Evolutionary conservation across 2,329 filamentous ascomycete species (phyloP), one percentile per base, ranked within the genome.

Genomic region (Botrytis sinoallii): DNA sequence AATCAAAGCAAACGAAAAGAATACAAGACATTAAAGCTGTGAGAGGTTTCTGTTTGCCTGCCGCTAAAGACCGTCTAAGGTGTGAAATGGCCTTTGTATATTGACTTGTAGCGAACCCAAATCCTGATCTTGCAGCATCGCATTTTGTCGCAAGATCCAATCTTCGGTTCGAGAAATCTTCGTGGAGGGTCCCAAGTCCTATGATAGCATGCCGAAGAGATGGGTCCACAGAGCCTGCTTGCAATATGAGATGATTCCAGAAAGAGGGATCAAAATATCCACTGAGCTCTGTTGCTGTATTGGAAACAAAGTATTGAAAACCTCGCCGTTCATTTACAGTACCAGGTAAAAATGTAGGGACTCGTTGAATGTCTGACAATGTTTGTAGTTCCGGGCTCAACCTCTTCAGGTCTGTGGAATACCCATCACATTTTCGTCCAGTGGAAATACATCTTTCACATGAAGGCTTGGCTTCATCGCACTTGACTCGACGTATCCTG

Each of bases 1-100:
- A 79, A 68, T 81, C 79, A 29, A 81, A 80, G 57, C 77, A 78
- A 16, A 79, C 76, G 65, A 80, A 81, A 12, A 81, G 73, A 29
- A 79, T 74, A 66, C 79, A 81, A 5, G 76, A 78, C 78, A 81
- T 78, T 32, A 80, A 70, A 38, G 78, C 77, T 25, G 75, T 77
- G 22, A 79, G 29, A 25, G 78, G 75, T 16, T 74, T 73, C 40
- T 79, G 76, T 46, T 76, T 77, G n/a, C 77, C 76, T 22, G 48
- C 57, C 5, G 75, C 63, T 20, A 81, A 73, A 46, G 76, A 76
- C n/a, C 74, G 71, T 59, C 78, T 73, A 32, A 81, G 67, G 68
- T 78, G 73, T 5, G 73, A 73, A 59, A 81, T 77, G 14, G 80
- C 78, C 71, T 80, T 81, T n/a, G 78, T 74, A 61, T 81, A 80